Conservation (phyloP, 2,329 filamentous ascomycete genomes). For the Xenoacremonium recifei region DNA sequence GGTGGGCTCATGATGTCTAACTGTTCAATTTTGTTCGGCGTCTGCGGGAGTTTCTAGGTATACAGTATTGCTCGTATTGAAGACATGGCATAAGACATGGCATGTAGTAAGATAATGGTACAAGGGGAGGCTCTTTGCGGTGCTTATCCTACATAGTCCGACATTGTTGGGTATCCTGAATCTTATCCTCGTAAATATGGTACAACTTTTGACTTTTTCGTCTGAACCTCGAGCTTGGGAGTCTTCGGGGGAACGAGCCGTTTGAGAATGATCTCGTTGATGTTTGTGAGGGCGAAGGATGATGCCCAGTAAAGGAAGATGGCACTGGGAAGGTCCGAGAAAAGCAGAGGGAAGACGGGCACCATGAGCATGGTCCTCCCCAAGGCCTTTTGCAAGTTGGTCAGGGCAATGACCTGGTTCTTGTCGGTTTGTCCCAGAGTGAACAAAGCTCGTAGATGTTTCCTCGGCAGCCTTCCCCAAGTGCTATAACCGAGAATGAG, state of each 20-base stretch:
- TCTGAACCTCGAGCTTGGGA: constrained; percentile 12
- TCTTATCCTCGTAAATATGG: constrained; percentile 20
- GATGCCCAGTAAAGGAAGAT: constrained; percentile 41
- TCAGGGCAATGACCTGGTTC: constrained; percentile 14
- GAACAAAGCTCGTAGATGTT: constrained; percentile 27
- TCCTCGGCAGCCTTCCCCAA: constrained; percentile 28
- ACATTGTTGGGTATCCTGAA: constrained; percentile 8
- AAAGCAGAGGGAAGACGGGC: constrained; percentile 33
- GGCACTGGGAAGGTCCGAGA: constrained; percentile 36
- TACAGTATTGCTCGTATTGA: constrained; percentile 16
- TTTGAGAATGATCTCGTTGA: constrained; percentile 32
- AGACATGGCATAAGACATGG: no score
- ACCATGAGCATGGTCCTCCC: constrained; percentile 31
- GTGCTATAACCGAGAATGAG: constrained; percentile 26
- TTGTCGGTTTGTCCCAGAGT: constrained; percentile 12
- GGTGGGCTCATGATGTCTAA: constrained; percentile 11
- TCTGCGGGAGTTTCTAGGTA: constrained; percentile 25
- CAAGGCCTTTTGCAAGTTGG: constrained; percentile 25
- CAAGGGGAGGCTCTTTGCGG: constrained; percentile 18
- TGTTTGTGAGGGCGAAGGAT: constrained; percentile 33
- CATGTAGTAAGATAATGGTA: constrained; percentile 18
- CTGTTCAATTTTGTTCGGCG: constrained; percentile 23
- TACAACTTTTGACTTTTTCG: constrained; percentile 8
- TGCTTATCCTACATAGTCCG: constrained; percentile 7
- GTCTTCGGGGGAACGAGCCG: constrained; percentile 17